phyloP scores from a whole-genome alignment of 2,329 filamentous ascomycete genomes.

The Aspergillus flavus region DNA sequence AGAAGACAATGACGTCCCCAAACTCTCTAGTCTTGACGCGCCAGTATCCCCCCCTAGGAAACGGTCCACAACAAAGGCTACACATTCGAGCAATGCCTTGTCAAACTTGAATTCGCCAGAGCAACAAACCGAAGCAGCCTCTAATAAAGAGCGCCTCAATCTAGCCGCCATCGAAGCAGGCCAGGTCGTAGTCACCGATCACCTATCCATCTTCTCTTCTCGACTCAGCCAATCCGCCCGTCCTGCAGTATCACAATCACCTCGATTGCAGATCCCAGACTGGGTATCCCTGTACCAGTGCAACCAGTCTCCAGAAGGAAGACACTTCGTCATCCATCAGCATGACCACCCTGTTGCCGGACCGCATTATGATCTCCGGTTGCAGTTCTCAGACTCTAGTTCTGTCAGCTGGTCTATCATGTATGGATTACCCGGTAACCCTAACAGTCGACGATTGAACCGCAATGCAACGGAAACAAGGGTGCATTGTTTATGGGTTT shows the following conservation, averaged over 20 bases:
- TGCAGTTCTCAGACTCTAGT: conserved; percentile 70
- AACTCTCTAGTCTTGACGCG: conserved; percentile 22
- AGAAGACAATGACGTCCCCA: not conserved
- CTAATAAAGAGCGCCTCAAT: not conserved
- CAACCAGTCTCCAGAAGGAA: conserved; percentile 49
- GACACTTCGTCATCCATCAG: conserved; percentile 71
- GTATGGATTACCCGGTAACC: conserved; percentile 63
- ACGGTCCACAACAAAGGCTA: not conserved
- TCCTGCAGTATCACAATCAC: conserved; percentile 24
- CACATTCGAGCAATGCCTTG: not conserved
- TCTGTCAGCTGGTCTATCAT: conserved; percentile 66
- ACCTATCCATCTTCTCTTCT: conserved; percentile 51
- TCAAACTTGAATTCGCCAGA: too few species aligned
- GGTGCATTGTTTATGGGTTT: conserved; percentile 62
- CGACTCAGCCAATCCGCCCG: conserved; percentile 39
- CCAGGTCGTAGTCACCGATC: conserved; percentile 49
- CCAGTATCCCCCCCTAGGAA: conserved; percentile 34
- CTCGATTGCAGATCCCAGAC: conserved; percentile 43
- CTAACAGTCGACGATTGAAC: conserved; percentile 57
- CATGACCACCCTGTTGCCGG: conserved; percentile 73
- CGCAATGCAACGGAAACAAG: conserved; percentile 65
- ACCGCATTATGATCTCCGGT: conserved; percentile 68
- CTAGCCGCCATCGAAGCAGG: conserved; percentile 57
- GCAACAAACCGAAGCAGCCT: not conserved
- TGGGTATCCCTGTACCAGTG: conserved; percentile 52